Base-by-base conservation (phyloP, 1,284 basidiomycete genomes). In the Moesziomyces globuligerus region DNA sequence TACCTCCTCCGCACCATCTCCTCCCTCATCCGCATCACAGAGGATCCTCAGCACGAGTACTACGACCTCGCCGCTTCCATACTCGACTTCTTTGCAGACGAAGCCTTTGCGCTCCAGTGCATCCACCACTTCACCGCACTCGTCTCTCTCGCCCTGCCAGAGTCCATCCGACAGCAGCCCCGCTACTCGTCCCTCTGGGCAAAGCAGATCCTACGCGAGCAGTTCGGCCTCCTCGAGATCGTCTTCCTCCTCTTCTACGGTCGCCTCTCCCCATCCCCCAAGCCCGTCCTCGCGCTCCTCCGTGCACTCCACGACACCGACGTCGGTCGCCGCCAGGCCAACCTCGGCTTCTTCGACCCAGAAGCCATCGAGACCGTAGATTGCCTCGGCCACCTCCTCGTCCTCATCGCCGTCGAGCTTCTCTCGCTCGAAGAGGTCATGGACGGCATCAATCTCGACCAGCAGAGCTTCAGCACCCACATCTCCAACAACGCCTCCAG, bases 221-320 rank as follows among this genome's bases (percentile, higher is more conserved):
- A 94, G 77, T 85, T 93, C 26, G 88, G 89, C 8, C 81, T 93
- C 21, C 84, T 94, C 42, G 93, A 94, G 75, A 87, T 92, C 32
- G 85, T 93, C 28, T 94, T 94, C 80, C 91, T 91, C 87, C 86
- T 89, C 3, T 89, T 92, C 87, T 93, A 90, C 88, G 88, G 87
- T n/a, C 89, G 88, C 59, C 87, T 88, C 7, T 84, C 89, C 0
- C 89, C 90, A 69, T 86, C 85, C 34, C 90, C 89, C 3, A 83
- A 85, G 2, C 81, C 90, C 54, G 88, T 91, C 25, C 84, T 87
- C 56, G 83, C 84, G 49, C 85, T 93, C 26, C 88, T 89, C 77
- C 85, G 88, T 56, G 85, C 87, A 2, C 88, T 89, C 5, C 90
- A 90, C 75, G 80, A 83, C 18, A 89, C 89, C 0, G 85, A 88